Conservation (phyloP, 139 green algal species). For the Tetraselmis chui region DNA sequence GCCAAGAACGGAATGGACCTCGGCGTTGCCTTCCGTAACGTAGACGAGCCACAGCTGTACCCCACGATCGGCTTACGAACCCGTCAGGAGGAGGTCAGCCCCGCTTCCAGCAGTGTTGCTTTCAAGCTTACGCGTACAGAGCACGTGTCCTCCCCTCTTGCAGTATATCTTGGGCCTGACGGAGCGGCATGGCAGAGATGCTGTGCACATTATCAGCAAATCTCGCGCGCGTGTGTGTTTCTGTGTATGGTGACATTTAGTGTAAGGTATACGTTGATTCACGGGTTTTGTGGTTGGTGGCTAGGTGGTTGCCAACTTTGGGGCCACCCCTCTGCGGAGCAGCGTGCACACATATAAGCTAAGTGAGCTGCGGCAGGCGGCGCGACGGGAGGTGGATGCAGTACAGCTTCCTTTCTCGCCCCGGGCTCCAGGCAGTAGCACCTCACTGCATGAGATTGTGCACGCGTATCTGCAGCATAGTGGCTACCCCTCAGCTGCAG, state of each 20-base stretch:
- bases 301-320: slow-evolving; percentile 57
- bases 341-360: neutral
- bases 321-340: slow-evolving; percentile 9
- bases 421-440: too few species aligned
- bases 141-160: too few species aligned
- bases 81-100: slow-evolving; percentile 42
- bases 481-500: neutral
- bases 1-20: slow-evolving; percentile 57
- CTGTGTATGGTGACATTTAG: too few species aligned
- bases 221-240: too few species aligned
- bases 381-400: neutral
- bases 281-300: too few species aligned
- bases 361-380: neutral
- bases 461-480: neutral
- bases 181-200: too few species aligned
- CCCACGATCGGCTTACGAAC: slow-evolving; percentile 72
- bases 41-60: slow-evolving; percentile 52
- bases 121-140: too few species aligned
- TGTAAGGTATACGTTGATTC: too few species aligned
- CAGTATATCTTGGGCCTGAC: too few species aligned
- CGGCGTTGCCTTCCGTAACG: slow-evolving; percentile 60
- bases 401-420: neutral
- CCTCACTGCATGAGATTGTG: neutral
- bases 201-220: too few species aligned
- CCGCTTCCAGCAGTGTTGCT: too few species aligned